phyloP scores from a whole-genome alignment of 2,329 filamentous ascomycete genomes.

The Arthrobotrys sinensis region DNA sequence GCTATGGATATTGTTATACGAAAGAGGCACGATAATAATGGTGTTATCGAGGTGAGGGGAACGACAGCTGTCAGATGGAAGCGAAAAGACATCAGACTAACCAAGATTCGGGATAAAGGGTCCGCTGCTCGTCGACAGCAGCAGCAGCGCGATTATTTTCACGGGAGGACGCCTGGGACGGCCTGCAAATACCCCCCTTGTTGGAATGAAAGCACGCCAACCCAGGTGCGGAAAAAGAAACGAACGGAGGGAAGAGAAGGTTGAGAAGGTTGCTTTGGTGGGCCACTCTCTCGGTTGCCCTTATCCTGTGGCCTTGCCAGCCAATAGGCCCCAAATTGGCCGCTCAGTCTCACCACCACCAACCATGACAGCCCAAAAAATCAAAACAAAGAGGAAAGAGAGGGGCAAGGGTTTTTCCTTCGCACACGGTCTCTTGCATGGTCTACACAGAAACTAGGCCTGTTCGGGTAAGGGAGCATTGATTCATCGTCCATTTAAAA shows the following conservation, averaged over 20 bases:
- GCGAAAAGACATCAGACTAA: conserved; percentile 42
- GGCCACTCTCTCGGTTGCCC: conserved; percentile 65
- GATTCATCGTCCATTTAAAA: conserved; percentile 61
- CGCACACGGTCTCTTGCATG: conserved; percentile 61
- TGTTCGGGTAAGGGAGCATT: conserved; percentile 57
- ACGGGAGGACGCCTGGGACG: conserved; percentile 11
- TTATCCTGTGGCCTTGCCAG: conserved; percentile 65
- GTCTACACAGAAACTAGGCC: conserved; percentile 44
- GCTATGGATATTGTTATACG: conserved; percentile 4
- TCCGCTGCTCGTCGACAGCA: conserved; percentile 38
- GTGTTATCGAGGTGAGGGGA: conserved; percentile 53
- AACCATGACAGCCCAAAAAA: conserved; percentile 47
- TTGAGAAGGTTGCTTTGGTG: conserved; percentile 44
- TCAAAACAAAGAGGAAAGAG: conserved; percentile 54
- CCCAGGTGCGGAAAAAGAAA: conserved; percentile 58
- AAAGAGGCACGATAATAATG: conserved; percentile 38
- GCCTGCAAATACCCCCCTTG: conserved; percentile 40
- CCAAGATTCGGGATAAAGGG: conserved; percentile 56
- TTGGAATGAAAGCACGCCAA: conserved; percentile 58
- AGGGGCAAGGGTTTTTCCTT: conserved; percentile 48
- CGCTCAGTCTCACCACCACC: conserved; percentile 46
- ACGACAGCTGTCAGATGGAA: conserved; percentile 47
- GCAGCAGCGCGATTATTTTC: conserved; percentile 62
- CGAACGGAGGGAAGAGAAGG: conserved; percentile 35
- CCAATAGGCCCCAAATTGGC: conserved; percentile 56